These are phyloP conservation scores for Kondoa subrosea DNA, from an alignment of 768 basidiomycete genomes.

Conservation along the genomic window DNA sequence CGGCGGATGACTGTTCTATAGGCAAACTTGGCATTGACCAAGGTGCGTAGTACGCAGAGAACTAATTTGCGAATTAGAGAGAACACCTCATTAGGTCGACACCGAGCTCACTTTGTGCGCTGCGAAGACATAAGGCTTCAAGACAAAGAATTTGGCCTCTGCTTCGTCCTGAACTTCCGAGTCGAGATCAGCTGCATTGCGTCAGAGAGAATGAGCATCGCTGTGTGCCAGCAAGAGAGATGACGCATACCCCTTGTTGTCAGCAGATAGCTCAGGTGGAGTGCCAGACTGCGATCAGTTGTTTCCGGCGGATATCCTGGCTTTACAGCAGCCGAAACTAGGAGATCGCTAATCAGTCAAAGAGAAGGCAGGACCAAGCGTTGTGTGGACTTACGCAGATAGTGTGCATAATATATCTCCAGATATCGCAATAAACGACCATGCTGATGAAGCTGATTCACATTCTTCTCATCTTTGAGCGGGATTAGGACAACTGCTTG, in stretches of 20 bases:
- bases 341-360: background rate
- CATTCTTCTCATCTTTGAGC: constrained; percentile 17
- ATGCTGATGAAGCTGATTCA: constrained; percentile 24
- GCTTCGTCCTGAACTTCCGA: constrained; percentile 29
- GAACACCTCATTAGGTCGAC: background rate
- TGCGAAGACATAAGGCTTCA: constrained; percentile 36
- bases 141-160: constrained; percentile 34
- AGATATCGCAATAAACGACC: constrained; percentile 28
- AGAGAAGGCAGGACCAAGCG: background rate
- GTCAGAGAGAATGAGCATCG: background rate
- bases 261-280: constrained; percentile 30
- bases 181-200: constrained; percentile 19
- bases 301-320: constrained; percentile 33
- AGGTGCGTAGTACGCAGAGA: constrained; percentile 32
- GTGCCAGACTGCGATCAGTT: constrained; percentile 28
- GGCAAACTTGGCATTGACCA: constrained; percentile 29
- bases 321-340: constrained; percentile 28
- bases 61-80: too few relatives aligned
- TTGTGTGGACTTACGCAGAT: constrained; percentile 17
- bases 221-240: background rate
- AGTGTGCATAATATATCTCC: constrained; percentile 30
- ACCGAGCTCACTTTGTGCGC: constrained; percentile 31
- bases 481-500: background rate
- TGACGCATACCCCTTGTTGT: background rate
- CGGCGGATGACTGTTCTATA: constrained; percentile 11